Evolutionary conservation across 208 protist species (phyloP).

Genomic region (Trypanosoma rangeli): DNA sequence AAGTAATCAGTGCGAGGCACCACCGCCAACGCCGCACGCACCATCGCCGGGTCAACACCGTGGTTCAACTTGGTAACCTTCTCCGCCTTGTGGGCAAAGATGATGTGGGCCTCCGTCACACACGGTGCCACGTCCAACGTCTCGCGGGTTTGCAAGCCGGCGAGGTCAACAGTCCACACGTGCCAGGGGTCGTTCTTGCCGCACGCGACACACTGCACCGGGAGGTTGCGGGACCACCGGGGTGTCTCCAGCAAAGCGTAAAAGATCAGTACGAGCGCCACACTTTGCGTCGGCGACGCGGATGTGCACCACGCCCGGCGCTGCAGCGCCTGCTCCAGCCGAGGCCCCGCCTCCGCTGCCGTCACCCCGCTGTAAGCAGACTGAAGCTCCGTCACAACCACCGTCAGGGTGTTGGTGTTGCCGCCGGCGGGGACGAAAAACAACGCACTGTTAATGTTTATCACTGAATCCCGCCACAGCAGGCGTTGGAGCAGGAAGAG

Average conservation of each 20-base stretch:
- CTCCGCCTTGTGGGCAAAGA: background rate
- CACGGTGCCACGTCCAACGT: background rate
- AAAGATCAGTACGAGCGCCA: slow-evolving; percentile 7
- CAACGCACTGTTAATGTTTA: background rate
- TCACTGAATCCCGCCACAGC: background rate
- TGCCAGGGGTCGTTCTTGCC: background rate
- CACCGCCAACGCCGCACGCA: background rate
- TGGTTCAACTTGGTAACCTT: background rate
- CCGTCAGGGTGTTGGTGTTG: background rate
- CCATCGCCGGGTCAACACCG: background rate
- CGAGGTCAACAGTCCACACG: slow-evolving; percentile 7
- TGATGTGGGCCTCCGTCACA: background rate
- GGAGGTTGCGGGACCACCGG: background rate
- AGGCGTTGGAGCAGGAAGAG: background rate
- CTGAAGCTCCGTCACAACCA: background rate
- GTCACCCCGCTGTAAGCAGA: no score
- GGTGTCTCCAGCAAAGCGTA: background rate
- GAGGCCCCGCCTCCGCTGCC: background rate
- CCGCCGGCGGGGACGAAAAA: background rate
- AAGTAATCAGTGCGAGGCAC: slow-evolving; percentile 8
- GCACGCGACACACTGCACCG: background rate
- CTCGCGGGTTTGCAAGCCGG: background rate
- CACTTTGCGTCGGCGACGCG: background rate
- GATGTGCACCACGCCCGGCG: slow-evolving; percentile 4
- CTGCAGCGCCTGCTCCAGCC: background rate